phyloP scores from a whole-genome alignment of 306 rosid genomes.

The Dryas octopetala region DNA sequence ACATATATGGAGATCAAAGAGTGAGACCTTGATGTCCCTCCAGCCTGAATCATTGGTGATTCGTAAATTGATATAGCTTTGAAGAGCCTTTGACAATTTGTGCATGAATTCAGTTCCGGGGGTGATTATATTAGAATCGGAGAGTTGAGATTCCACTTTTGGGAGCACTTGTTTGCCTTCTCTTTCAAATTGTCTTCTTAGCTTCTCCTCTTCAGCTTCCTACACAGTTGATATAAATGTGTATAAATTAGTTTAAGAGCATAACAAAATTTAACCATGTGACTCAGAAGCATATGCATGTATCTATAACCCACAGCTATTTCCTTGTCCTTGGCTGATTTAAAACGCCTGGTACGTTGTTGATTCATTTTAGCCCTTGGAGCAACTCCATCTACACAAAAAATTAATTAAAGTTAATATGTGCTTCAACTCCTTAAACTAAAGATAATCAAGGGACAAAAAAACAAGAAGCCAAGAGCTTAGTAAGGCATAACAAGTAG shows the following conservation, averaged over 20 bases:
- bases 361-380: constrained; percentile 74
- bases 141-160: constrained; percentile 35
- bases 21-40: constrained; percentile 41
- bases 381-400: constrained; percentile 54
- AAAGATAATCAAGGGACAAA: neutral
- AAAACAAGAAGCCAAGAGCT: no score
- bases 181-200: constrained; percentile 36
- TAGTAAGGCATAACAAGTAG: neutral
- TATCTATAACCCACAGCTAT: constrained; percentile 20
- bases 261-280: no score
- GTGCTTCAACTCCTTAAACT: neutral
- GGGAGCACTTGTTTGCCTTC: constrained; percentile 52
- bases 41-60: constrained; percentile 33
- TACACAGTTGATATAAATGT: neutral
- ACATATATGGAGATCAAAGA: neutral
- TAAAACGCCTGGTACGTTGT: constrained; percentile 48
- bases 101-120: constrained; percentile 68
- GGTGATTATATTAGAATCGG: constrained; percentile 48
- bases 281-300: neutral
- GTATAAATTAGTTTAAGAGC: neutral
- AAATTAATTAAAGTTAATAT: neutral
- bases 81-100: constrained; percentile 46
- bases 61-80: constrained; percentile 22
- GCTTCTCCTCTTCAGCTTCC: constrained; percentile 47
- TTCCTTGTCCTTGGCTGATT: constrained; percentile 33